Evolutionary conservation across 2,329 filamentous ascomycete species (phyloP), one percentile per base, ranked within the genome.

Genomic region (Phialophora tarda): DNA sequence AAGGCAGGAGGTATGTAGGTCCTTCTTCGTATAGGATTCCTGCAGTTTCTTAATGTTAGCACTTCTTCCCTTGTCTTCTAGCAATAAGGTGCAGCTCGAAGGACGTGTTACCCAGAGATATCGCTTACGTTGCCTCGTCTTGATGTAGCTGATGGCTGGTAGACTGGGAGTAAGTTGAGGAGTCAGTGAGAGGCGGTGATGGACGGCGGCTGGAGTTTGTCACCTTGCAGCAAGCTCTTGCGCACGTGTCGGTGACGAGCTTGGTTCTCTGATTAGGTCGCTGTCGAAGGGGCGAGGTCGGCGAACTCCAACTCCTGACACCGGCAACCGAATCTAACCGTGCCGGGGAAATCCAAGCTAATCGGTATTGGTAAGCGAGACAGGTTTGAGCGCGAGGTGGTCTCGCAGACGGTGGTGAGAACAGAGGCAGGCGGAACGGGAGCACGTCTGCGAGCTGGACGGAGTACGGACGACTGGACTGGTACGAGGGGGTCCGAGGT

Each of bases 191-290:
- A 28, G 26, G 53, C 26, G 28, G 53, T 55, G 24, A 21, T 34
- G 34, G 24, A 28, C 28, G 53, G 28, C 8, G 53, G 26, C 28
- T 55, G 26, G 28, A 34, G n/a, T 14, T 8, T 12, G 26, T 55
- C 53, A 55, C 24, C n/a, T n/a, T 55, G n/a, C 53, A 55, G 53
- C 53, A 55, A 55, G 53, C 53, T 55, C 53, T 11, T 28, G n/a
- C 53, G n/a, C 53, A 55, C 53, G 53, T 55, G 53, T 41, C 12
- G 34, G 4, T 6, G 34, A 4, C 6, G 34, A 41, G 17, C 47
- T 21, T 50, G 48, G 21, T 23, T 26, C 48, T 51, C 21, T 26
- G 14, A 17, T 23, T 23, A 24, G n/a, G 23, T 50, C 24, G 7
- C 10, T 26, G 47, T 51, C 24, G 47, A 51, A 51, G 8, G 21